Conservation (phyloP, 306 rosid genomes). For the Vicia villosa region DNA sequence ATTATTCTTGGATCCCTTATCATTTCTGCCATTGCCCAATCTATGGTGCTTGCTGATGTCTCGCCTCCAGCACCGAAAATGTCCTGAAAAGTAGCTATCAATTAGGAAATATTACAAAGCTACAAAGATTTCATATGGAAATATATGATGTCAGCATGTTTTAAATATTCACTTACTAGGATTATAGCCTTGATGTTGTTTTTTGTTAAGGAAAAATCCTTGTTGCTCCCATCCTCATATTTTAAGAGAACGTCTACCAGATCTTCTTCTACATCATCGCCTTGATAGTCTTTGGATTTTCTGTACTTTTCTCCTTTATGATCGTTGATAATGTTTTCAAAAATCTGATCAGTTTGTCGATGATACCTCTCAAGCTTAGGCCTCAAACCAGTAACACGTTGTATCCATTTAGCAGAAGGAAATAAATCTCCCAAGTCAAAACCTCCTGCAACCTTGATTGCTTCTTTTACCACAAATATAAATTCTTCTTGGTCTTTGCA, state of each 20-base stretch:
- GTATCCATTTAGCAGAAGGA: conserved; percentile 24
- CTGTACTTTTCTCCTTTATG: conserved; percentile 3
- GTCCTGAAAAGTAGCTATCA: conserved; percentile 16
- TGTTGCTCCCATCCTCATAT: neutral
- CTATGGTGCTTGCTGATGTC: conserved; percentile 40
- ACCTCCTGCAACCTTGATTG: neutral
- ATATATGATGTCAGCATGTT: too few relatives aligned
- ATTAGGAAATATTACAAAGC: too few relatives aligned
- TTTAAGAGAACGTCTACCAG: neutral
- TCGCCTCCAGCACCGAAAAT: conserved; percentile 44
- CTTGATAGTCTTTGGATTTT: neutral
- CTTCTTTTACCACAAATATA: neutral
- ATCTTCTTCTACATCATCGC: conserved; percentile 1
- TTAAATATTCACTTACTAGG: neutral
- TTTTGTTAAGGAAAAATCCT: conserved; percentile 2
- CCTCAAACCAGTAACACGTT: neutral
- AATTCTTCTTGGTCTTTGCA: conserved; percentile 34
- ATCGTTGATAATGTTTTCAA: conserved; percentile 16
- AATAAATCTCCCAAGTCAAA: conserved; percentile 30
- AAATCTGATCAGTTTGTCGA: neutral
- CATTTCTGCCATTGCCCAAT: conserved; percentile 45
- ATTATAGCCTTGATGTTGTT: neutral
- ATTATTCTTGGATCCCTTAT: too few relatives aligned
- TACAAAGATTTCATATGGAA: too few relatives aligned
- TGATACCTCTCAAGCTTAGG: conserved; percentile 1